Evolutionary conservation across 2,329 filamentous ascomycete genomes (phyloP).

Genomic region (Aspergillus brunneoviolaceus): DNA sequence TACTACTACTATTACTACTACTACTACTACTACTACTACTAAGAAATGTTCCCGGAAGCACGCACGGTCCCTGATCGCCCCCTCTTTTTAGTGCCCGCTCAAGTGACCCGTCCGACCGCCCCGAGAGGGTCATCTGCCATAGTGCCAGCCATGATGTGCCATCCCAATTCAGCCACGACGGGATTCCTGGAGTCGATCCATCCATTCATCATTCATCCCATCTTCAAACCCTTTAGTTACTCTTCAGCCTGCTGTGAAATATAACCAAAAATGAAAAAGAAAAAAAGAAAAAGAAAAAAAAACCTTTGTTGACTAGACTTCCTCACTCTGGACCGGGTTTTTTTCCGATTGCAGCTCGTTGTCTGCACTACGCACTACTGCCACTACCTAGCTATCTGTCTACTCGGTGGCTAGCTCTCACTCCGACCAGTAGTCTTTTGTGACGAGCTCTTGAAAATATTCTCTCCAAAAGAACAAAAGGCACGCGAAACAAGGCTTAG

Average conservation of each 20-base stretch:
- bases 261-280: too few species aligned
- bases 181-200: constrained; percentile 9
- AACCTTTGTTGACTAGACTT: too few species aligned
- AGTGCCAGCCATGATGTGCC: background rate
- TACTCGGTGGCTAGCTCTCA: background rate
- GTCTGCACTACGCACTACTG: background rate
- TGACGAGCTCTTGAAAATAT: background rate
- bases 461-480: background rate
- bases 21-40: too few species aligned
- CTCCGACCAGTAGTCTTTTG: background rate
- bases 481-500: constrained; percentile 9
- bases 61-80: constrained; percentile 31
- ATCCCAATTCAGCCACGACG: background rate
- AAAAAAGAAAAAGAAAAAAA: too few species aligned
- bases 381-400: too few species aligned
- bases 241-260: too few species aligned
- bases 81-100: constrained; percentile 23
- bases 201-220: background rate
- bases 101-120: constrained; percentile 27
- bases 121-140: constrained; percentile 26
- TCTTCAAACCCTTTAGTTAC: background rate
- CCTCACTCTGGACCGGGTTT: background rate
- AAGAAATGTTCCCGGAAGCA: background rate
- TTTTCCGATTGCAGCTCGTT: background rate
- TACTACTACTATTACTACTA: too few species aligned